A percentile compares a stretch with the other conserved stretches of the same genome.
Conservation (phyloP, 1,284 basidiomycete genomes). For the Heterobasidion annosum region DNA sequence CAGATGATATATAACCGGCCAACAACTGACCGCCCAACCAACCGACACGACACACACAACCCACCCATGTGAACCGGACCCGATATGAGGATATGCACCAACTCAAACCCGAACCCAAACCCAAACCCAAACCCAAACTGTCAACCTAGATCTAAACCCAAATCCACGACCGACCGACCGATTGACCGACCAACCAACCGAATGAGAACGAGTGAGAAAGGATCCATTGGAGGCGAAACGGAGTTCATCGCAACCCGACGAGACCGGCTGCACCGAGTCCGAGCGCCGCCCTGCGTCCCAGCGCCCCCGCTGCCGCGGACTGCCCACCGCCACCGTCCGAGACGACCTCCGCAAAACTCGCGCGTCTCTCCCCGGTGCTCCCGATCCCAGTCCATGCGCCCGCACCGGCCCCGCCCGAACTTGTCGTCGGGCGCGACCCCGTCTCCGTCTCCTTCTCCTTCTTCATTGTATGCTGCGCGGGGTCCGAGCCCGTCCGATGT, state of each 20-base stretch:
- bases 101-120: neutral
- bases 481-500: slow-evolving; percentile 17
- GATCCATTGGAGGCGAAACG: too few relatives aligned
- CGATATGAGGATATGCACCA: neutral
- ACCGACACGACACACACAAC: neutral
- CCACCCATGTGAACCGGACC: neutral
- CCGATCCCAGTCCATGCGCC: neutral
- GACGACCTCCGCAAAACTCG: slow-evolving; percentile 3
- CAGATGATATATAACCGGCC: too few relatives aligned
- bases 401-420: neutral
- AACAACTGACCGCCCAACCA: neutral
- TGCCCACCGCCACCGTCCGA: neutral
- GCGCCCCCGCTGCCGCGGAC: neutral
- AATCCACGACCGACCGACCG: neutral
- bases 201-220: too few relatives aligned
- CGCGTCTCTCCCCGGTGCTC: slow-evolving; percentile 1
- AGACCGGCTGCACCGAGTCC: neutral
- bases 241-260: neutral
- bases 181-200: neutral
- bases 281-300: too few relatives aligned
- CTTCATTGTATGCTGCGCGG: slow-evolving; percentile 8
- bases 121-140: neutral
- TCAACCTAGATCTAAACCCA: neutral
- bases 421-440: neutral
- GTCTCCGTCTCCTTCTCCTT: neutral